Evolutionary conservation across 2,329 filamentous ascomycete genomes (phyloP).

Genomic region (Beauveria varroae): DNA sequence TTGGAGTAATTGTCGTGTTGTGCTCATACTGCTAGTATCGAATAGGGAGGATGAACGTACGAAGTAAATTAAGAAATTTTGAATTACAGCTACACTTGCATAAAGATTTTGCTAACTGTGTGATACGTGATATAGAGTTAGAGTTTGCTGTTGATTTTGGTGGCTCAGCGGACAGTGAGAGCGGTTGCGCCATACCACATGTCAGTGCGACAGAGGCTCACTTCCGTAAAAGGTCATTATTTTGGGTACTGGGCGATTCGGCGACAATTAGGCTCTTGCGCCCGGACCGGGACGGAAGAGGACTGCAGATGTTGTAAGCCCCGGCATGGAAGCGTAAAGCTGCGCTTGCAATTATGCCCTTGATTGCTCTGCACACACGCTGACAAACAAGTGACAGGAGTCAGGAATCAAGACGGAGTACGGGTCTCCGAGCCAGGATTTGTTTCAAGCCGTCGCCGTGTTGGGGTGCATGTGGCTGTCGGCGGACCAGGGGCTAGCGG

Average conservation of each 20-base stretch:
- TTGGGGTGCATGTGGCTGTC: slow-evolving; percentile 3
- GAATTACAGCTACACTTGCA: neutral
- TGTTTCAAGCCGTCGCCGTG: neutral
- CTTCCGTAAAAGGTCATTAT: neutral
- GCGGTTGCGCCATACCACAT: neutral
- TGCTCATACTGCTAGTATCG: neutral
- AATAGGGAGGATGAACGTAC: neutral
- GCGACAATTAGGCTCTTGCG: neutral
- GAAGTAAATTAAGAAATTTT: neutral
- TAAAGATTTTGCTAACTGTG: neutral
- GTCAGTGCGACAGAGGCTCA: neutral
- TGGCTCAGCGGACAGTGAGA: neutral
- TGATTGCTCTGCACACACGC: neutral
- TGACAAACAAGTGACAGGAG: neutral
- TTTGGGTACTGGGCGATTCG: neutral
- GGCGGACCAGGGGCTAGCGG: slow-evolving; percentile 11
- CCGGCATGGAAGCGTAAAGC: neutral
- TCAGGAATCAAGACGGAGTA: neutral
- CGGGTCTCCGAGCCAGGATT: neutral
- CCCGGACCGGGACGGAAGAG: neutral
- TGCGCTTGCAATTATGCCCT: slow-evolving; percentile 9
- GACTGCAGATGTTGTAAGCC: neutral
- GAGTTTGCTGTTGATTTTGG: neutral
- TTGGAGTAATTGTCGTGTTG: no score
- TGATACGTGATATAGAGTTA: neutral